Evolutionary conservation across 2,329 filamentous ascomycete genomes (phyloP).

Genomic region (Aspergillus sp.): DNA sequence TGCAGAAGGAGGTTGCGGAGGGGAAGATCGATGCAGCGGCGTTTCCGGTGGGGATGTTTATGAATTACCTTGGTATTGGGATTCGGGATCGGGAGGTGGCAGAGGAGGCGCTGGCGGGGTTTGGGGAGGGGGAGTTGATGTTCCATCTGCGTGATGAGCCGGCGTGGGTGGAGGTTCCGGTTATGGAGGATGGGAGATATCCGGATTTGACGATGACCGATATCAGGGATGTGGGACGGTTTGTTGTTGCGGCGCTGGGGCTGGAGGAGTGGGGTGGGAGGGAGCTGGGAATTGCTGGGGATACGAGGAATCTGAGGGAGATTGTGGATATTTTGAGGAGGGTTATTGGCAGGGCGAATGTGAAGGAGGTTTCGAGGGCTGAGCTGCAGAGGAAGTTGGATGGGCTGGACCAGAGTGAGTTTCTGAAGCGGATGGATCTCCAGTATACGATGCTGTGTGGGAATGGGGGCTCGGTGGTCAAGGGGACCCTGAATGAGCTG

Average conservation of each 20-base stretch:
- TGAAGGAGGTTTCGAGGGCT: slow-evolving; percentile 1
- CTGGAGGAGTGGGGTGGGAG: slow-evolving; percentile 26
- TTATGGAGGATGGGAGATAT: slow-evolving; percentile 20
- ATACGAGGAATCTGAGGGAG: slow-evolving; percentile 26
- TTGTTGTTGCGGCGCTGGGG: slow-evolving; percentile 31
- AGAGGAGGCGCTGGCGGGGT: slow-evolving; percentile 3
- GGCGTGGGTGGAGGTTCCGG: slow-evolving; percentile 27
- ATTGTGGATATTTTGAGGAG: slow-evolving; percentile 24
- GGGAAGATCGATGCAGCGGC: slow-evolving; percentile 28
- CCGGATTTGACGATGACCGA: slow-evolving; percentile 32
- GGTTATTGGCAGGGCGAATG: slow-evolving; percentile 13
- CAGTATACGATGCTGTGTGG: slow-evolving; percentile 14
- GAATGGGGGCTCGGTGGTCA: slow-evolving; percentile 2
- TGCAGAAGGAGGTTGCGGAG: slow-evolving; percentile 16
- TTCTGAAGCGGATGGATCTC: slow-evolving; percentile 7
- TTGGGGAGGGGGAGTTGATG: slow-evolving; percentile 6
- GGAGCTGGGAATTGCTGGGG: slow-evolving; percentile 34
- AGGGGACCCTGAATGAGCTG: background rate
- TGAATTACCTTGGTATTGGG: slow-evolving; percentile 37
- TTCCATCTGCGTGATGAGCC: slow-evolving; percentile 20
- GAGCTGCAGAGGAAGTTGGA: background rate
- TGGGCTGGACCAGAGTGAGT: background rate
- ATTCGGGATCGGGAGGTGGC: background rate
- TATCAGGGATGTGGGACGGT: slow-evolving; percentile 30
- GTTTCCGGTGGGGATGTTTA: slow-evolving; percentile 35